phyloP scores from a whole-genome alignment of 352 stramenopile genomes.

The Globisporangium lucens region DNA sequence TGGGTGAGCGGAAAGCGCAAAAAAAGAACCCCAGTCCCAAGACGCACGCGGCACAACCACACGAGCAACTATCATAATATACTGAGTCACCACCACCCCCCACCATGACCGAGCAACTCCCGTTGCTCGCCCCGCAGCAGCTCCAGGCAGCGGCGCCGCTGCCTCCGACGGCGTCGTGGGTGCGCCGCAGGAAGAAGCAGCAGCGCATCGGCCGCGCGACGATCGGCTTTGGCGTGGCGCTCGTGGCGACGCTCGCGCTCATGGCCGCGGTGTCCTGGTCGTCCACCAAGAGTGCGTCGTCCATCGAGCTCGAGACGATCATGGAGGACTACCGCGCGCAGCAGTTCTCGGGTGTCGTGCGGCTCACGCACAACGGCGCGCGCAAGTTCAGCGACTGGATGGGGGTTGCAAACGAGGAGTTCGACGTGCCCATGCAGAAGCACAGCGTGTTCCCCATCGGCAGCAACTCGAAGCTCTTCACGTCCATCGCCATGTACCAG shows the following conservation, averaged over 20 bases:
- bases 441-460: conserved; percentile 58
- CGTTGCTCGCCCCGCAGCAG: neutral
- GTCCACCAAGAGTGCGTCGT: conserved; percentile 27
- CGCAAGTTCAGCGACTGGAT: conserved; percentile 44
- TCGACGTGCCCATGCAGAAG: conserved; percentile 36
- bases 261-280: conserved; percentile 34
- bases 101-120: neutral
- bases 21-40: neutral
- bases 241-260: conserved; percentile 31
- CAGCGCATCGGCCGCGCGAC: conserved; percentile 28
- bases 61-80: neutral
- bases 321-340: conserved; percentile 25
- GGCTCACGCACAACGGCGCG: conserved; percentile 45
- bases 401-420: conserved; percentile 46
- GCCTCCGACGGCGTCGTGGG: neutral
- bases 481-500: conserved; percentile 50
- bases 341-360: conserved; percentile 55
- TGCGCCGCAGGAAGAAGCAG: neutral
- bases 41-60: neutral
- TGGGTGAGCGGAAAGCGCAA: neutral
- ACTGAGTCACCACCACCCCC: neutral
- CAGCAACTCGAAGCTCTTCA: conserved; percentile 59
- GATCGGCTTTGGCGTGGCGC: conserved; percentile 30
- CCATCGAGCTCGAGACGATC: conserved; percentile 25
- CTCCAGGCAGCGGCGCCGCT: neutral